A percentile compares a stretch with the other conserved stretches of the same genome.
Evolutionary conservation across 352 stramenopile genomes (phyloP).

Genomic region (Globisporangium cystogenes): DNA sequence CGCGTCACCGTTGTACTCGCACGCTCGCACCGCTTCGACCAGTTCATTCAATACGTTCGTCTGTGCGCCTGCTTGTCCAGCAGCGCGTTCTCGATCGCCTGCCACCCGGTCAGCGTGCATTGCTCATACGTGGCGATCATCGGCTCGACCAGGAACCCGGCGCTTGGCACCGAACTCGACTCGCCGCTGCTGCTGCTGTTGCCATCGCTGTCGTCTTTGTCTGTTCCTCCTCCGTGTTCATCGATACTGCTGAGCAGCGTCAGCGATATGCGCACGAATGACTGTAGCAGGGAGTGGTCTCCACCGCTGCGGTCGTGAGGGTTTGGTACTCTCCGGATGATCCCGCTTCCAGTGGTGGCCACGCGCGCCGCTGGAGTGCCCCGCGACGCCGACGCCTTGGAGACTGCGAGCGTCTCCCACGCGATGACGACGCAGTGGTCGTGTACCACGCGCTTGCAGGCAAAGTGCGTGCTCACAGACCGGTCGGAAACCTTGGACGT

Average conservation of each 20-base stretch:
- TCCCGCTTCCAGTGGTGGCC: background rate
- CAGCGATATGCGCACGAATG: conserved; percentile 1
- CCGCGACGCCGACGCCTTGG: background rate
- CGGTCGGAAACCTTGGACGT: background rate
- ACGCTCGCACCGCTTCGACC: background rate
- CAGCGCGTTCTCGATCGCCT: conserved; percentile 11
- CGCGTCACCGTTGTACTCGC: background rate
- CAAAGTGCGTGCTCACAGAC: background rate
- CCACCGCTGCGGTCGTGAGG: background rate
- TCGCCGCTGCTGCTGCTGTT: background rate
- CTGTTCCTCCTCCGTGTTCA: background rate
- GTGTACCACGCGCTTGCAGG: background rate
- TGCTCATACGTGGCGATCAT: conserved; percentile 3
- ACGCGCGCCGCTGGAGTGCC: background rate
- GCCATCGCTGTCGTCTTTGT: background rate
- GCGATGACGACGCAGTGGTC: background rate
- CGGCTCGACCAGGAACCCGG: conserved; percentile 1
- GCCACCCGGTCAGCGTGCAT: conserved; percentile 1
- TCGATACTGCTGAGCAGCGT: background rate
- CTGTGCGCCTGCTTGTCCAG: background rate
- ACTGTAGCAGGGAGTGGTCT: conserved; percentile 2
- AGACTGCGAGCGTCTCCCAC: conserved; percentile 6
- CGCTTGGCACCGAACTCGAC: background rate
- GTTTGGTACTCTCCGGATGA: background rate
- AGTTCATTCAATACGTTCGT: background rate